Evolutionary conservation across 768 basidiomycete species (phyloP).

Genomic region (Amanita brunnescens): DNA sequence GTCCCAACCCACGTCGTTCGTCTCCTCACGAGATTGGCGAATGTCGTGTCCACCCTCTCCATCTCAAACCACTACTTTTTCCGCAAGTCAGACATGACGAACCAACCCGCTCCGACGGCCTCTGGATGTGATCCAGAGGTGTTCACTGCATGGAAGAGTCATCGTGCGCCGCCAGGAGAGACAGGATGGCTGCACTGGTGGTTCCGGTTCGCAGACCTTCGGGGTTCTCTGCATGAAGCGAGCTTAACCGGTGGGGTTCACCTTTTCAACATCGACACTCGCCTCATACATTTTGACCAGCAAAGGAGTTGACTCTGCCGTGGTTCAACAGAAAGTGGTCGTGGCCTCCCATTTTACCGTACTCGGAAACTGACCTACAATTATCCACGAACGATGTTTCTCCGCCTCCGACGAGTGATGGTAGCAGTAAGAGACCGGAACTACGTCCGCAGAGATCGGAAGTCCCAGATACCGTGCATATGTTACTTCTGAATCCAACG

Average conservation of each 20-base stretch:
- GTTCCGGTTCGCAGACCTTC: constrained; percentile 5
- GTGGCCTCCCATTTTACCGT: constrained; percentile 13
- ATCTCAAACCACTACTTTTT: constrained; percentile 57
- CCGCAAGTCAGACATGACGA: constrained; percentile 17
- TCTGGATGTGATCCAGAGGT: not conserved
- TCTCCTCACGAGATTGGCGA: constrained; percentile 56
- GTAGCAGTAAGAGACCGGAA: constrained; percentile 2
- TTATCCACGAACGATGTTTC: not conserved
- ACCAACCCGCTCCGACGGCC: constrained; percentile 4
- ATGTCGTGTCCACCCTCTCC: constrained; percentile 61
- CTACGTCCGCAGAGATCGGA: constrained; percentile 15
- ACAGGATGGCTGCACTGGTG: constrained; percentile 19
- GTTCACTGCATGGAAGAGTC: not conserved
- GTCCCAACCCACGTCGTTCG: constrained; percentile 53
- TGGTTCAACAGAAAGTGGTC: constrained; percentile 21
- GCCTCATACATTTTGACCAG: not conserved
- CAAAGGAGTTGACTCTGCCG: constrained; percentile 7
- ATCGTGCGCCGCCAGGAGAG: constrained; percentile 16
- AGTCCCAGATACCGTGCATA: constrained; percentile 49
- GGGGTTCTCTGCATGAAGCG: not conserved
- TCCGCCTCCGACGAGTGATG: not conserved
- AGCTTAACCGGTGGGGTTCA: not conserved
- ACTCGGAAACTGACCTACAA: constrained; percentile 6
- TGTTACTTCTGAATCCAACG: constrained; percentile 65
- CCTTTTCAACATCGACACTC: no score